Conservation (phyloP, 129 eudicot genomes). For the Arctium minus region DNA sequence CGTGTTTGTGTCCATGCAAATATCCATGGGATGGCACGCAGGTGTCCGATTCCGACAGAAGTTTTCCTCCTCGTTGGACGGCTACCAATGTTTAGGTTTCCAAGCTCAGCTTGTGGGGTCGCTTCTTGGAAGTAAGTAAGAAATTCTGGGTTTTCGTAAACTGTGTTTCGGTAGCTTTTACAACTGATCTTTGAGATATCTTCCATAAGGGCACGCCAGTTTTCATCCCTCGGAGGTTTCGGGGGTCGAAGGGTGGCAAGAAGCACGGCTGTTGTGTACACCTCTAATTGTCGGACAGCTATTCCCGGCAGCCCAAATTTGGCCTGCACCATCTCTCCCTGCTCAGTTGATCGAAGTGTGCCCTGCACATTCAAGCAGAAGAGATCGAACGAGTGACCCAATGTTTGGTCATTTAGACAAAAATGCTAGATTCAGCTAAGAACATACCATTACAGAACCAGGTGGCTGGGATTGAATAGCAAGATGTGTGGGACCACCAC, state of each 20-base stretch:
- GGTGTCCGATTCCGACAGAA: constrained; percentile 66
- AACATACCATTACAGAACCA: constrained; percentile 92
- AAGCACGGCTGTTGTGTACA: constrained; percentile 90
- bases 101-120: constrained; percentile 93
- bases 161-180: constrained; percentile 65
- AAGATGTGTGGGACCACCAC: constrained; percentile 95
- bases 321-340: constrained; percentile 99
- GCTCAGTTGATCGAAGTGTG: constrained; percentile 88
- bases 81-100: constrained; percentile 84
- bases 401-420: neutral
- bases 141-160: constrained; percentile 86
- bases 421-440: neutral
- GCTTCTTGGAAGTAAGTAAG: constrained; percentile 87
- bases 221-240: constrained; percentile 75
- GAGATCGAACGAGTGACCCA: neutral
- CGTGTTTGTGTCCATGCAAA: constrained; percentile 98
- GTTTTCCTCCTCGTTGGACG: constrained; percentile 77
- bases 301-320: constrained; percentile 80
- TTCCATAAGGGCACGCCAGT: constrained; percentile 93
- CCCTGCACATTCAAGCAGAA: constrained; percentile 49
- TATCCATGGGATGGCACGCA: constrained; percentile 95
- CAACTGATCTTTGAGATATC: constrained; percentile 70
- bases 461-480: constrained; percentile 99
- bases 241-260: constrained; percentile 94
- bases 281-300: constrained; percentile 83